Conservation (phyloP, 1,139 yeast genomes). For the Yamadazyma epiphylla region DNA sequence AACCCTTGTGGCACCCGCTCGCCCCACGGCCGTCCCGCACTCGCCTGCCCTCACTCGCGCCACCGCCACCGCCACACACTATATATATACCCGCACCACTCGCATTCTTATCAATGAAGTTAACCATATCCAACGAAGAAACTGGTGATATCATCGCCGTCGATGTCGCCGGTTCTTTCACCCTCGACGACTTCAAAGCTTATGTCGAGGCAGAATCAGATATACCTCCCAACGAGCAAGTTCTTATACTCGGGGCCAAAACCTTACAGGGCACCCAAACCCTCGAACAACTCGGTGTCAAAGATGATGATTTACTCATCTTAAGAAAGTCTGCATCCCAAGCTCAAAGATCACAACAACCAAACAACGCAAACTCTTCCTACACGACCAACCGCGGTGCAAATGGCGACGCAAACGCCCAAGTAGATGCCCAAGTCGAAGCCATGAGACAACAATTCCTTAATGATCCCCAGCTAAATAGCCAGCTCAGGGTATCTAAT, state of each 20-base stretch:
- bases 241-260: constrained; percentile 45
- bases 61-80: no score
- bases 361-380: background rate
- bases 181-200: constrained; percentile 68
- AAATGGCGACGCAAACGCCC: no score
- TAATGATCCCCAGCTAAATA: constrained; percentile 31
- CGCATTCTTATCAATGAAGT: constrained; percentile 23
- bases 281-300: constrained; percentile 44
- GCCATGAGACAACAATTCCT: constrained; percentile 46
- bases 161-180: constrained; percentile 63
- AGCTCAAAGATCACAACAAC: background rate
- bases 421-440: constrained; percentile 44
- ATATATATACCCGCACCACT: background rate
- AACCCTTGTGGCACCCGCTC: no score
- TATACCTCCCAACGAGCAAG: constrained; percentile 44
- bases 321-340: constrained; percentile 11
- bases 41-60: no score
- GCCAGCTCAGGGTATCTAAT: constrained; percentile 28
- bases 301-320: constrained; percentile 57
- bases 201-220: constrained; percentile 73
- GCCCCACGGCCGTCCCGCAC: no score
- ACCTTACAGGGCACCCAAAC: constrained; percentile 30
- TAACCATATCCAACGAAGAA: constrained; percentile 32
- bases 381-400: constrained; percentile 2
- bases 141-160: constrained; percentile 33